Evolutionary conservation across 257 asterid genomes (phyloP).

Genomic region (Verbascum thapsus): DNA sequence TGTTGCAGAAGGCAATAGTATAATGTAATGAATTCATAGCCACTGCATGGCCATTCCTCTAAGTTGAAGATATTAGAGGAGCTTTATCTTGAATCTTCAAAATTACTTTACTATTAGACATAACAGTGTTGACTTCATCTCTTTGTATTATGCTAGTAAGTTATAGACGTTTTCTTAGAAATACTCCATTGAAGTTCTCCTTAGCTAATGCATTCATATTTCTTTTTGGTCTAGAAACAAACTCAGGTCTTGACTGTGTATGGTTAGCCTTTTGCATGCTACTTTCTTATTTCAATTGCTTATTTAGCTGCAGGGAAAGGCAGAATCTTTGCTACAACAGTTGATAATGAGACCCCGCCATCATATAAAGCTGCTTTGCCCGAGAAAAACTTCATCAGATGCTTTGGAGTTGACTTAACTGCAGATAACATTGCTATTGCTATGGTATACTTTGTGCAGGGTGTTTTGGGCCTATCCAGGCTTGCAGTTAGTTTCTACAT

Average conservation of each 20-base stretch:
- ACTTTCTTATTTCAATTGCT: conserved; percentile 6
- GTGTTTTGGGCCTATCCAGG: conserved; percentile 87
- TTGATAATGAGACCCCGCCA: conserved; percentile 43
- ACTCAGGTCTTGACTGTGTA: background rate
- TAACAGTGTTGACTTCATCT: background rate
- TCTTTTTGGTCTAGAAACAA: background rate
- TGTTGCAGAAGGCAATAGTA: background rate
- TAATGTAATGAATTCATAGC: background rate
- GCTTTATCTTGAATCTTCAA: background rate
- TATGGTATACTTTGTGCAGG: conserved; percentile 96
- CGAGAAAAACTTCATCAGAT: conserved; percentile 45
- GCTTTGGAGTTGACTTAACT: conserved; percentile 78
- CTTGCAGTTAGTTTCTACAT: conserved; percentile 90
- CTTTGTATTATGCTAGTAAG: background rate
- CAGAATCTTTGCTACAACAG: conserved; percentile 36
- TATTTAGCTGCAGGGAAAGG: conserved; percentile 56
- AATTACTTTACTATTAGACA: background rate
- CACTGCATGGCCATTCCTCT: background rate
- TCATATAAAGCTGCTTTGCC: conserved; percentile 38
- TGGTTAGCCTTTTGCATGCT: background rate
- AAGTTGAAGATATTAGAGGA: background rate
- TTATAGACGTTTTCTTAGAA: background rate
- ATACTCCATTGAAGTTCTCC: background rate
- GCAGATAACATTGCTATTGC: conserved; percentile 89
- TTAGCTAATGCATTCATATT: background rate